Base-by-base conservation (phyloP, 441 rosid species). In the Theobroma grandiflorum region DNA sequence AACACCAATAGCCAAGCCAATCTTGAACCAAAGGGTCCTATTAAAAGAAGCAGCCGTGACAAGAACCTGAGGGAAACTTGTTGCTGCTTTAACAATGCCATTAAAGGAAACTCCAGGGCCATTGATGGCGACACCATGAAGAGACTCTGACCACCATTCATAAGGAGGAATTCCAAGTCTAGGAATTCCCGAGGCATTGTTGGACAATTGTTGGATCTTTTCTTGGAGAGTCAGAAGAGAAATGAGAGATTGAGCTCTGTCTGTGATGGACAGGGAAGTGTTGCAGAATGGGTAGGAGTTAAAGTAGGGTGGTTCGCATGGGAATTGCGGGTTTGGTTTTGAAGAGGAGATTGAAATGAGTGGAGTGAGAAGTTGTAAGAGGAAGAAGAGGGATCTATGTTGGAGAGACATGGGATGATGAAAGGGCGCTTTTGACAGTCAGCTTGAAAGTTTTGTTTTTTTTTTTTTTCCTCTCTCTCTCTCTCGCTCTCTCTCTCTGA, bases 131-230 rank as follows among this genome's bases (percentile, higher is more conserved):
- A 92, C 55, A 31, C 94, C 96, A 37, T 92, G 94, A 61, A 92
- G 86, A 2, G 96, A 90, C 78, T 92, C 96, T 0, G 89, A 92
- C 94, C 96, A 92, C 96, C 96, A 92, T 63, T 90, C 84, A 78
- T 89, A 92, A 40, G 90, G 82, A 62, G 93, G 93, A 20, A 92
- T 77, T 14, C 96, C 96, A 77, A 92, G 91, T 10, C 92, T 85
- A 6, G 92, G 89, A 10, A 90, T 74, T 4, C 89, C 84, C 7
- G 94, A 88, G 37, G 92, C 92, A 74, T 86, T 86, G 80, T 84
- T 79, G 72, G 91, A 80, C 70, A 92, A 91, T 67, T 84, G 92
- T 6, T 61, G 57, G 82, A 90, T 84, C 80, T 90, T 92, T 82
- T 92, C 94, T 8, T 70, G 80, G 80, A 89, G 93, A 26, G 89